Evolutionary conservation across 495 filamentous ascomycete species (phyloP).

Genomic region (Saxispiralis lemnorum): DNA sequence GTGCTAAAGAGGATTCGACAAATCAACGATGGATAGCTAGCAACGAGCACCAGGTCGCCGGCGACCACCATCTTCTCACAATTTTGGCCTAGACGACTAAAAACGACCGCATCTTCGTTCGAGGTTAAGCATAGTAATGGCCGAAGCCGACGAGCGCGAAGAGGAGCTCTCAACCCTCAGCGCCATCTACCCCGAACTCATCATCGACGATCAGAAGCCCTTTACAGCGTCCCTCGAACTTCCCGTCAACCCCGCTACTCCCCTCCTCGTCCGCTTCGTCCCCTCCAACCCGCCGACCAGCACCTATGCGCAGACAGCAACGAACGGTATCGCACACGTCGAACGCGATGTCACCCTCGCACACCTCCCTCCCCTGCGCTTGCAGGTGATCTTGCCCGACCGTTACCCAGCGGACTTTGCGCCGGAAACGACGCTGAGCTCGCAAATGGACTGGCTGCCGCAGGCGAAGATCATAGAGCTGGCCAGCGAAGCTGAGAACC

Average conservation of each 20-base stretch:
- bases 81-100: too few relatives aligned
- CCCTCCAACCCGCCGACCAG: conserved; percentile 23
- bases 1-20: too few relatives aligned
- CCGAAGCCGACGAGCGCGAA: conserved; percentile 46
- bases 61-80: too few relatives aligned
- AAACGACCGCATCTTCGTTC: not conserved
- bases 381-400: conserved; percentile 52
- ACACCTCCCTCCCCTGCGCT: conserved; percentile 56
- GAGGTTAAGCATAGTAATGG: conserved; percentile 18
- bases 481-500: conserved; percentile 35
- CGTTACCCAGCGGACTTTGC: conserved; percentile 55
- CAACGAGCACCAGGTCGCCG: too few relatives aligned
- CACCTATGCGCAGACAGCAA: conserved; percentile 13
- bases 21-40: too few relatives aligned
- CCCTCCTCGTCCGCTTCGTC: conserved; percentile 54
- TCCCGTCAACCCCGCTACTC: conserved; percentile 48
- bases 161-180: conserved; percentile 67
- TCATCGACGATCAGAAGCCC: conserved; percentile 37
- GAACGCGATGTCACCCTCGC: conserved; percentile 21
- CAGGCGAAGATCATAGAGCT: conserved; percentile 37
- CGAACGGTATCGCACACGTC: conserved; percentile 1
- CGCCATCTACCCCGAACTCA: conserved; percentile 80
- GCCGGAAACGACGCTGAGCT: conserved; percentile 47
- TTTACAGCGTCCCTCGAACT: conserved; percentile 55
- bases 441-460: conserved; percentile 55